phyloP scores from a whole-genome alignment of 2,329 filamentous ascomycete genomes.

The Aspergillus eucalypticola region DNA sequence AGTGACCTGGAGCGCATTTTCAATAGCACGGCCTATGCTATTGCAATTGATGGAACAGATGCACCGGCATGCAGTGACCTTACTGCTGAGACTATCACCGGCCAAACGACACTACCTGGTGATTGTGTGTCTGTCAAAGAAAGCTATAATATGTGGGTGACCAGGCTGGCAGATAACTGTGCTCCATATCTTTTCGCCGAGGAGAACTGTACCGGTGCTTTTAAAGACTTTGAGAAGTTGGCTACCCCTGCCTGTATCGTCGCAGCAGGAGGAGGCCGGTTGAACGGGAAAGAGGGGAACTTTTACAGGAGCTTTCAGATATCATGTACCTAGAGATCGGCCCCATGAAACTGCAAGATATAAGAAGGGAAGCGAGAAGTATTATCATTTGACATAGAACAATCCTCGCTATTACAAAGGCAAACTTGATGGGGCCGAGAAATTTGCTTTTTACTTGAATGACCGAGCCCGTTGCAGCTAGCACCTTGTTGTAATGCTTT shows the following conservation, averaged over 20 bases:
- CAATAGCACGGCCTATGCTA: not conserved
- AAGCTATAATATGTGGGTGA: not conserved
- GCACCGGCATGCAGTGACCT: not conserved
- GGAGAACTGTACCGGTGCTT: not conserved
- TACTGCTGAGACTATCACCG: not conserved
- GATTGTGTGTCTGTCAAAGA: not conserved
- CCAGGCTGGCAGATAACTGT: not conserved
- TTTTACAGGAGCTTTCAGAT: not conserved
- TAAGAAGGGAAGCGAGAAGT: too few species aligned
- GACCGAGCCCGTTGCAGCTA: too few species aligned
- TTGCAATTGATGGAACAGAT: not conserved
- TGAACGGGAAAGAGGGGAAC: not conserved
- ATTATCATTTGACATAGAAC: too few species aligned
- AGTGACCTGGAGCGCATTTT: not conserved
- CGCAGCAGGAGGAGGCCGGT: not conserved
- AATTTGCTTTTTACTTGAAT: rapidly evolving
- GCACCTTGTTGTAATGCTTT: too few species aligned
- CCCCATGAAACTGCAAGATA: not conserved
- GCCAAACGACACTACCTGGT: not conserved
- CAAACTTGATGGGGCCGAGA: too few species aligned
- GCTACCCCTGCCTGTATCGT: not conserved
- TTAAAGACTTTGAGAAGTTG: not conserved
- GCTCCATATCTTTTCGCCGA: not conserved
- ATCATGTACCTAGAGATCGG: not conserved
- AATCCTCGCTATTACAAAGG: too few species aligned